phyloP scores from a whole-genome alignment of 2,329 filamentous ascomycete genomes.

The Aspergillus sergii region DNA sequence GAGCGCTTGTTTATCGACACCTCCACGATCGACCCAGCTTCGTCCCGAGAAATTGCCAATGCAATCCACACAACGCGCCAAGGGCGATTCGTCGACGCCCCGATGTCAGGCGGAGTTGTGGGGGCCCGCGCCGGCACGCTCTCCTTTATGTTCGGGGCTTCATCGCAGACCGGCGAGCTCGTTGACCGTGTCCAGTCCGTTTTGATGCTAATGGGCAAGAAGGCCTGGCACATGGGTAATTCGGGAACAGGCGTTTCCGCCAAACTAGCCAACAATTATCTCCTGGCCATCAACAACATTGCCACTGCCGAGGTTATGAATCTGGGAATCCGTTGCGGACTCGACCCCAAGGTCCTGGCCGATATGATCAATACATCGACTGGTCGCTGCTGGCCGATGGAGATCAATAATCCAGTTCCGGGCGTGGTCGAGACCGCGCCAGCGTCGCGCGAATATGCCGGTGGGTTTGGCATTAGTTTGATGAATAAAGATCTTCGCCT shows the following conservation, averaged over 20 bases:
- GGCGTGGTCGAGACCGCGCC: slow-evolving; percentile 79
- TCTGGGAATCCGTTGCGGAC: slow-evolving; percentile 64
- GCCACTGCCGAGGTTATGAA: slow-evolving; percentile 69
- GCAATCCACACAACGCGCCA: slow-evolving; percentile 67
- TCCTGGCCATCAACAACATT: slow-evolving; percentile 90
- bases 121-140: slow-evolving; percentile 84
- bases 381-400: slow-evolving; percentile 93
- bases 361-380: slow-evolving; percentile 91
- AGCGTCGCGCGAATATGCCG: slow-evolving; percentile 72
- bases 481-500: slow-evolving; percentile 81
- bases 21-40: slow-evolving; percentile 91
- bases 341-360: slow-evolving; percentile 69
- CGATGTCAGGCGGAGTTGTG: slow-evolving; percentile 95
- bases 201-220: slow-evolving; percentile 80
- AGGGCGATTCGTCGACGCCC: slow-evolving; percentile 86
- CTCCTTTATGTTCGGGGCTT: slow-evolving; percentile 91
- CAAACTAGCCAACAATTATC: slow-evolving; percentile 97
- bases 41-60: slow-evolving; percentile 76
- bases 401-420: slow-evolving; percentile 91
- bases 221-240: slow-evolving; percentile 80
- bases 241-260: slow-evolving; percentile 86
- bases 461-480: slow-evolving; percentile 74
- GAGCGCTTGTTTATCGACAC: slow-evolving; percentile 89
- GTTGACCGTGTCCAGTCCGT: slow-evolving; percentile 68
- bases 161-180: slow-evolving; percentile 49